A percentile compares a stretch with the other conserved stretches of the same genome.
Conservation (phyloP, 1,139 yeast genomes). For the Pichia sp. region DNA sequence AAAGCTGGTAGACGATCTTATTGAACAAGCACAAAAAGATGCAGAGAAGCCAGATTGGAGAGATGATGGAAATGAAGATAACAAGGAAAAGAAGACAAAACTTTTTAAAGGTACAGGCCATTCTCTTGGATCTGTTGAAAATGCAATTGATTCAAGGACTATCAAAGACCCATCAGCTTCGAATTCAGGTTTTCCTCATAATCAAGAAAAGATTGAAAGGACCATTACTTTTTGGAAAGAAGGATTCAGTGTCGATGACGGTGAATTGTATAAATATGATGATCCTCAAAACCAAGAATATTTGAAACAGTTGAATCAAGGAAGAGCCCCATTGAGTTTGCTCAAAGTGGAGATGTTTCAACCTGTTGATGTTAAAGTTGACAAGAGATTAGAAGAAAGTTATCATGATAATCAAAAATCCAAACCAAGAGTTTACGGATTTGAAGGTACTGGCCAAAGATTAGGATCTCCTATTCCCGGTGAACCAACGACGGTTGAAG, state of each 20-base stretch:
- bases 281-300: slow-evolving; percentile 79
- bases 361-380: slow-evolving; percentile 92
- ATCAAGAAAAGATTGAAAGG: slow-evolving; percentile 49
- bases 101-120: slow-evolving; percentile 68
- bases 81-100: slow-evolving; percentile 32
- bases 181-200: slow-evolving; percentile 22
- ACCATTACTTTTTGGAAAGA: slow-evolving; percentile 92
- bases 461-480: slow-evolving; percentile 88
- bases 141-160: slow-evolving; percentile 35
- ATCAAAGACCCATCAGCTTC: slow-evolving; percentile 17
- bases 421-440: slow-evolving; percentile 45
- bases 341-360: slow-evolving; percentile 84
- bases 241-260: slow-evolving; percentile 93
- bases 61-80: slow-evolving; percentile 20
- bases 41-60: slow-evolving; percentile 29
- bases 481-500: slow-evolving; percentile 29
- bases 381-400: slow-evolving; percentile 72
- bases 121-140: slow-evolving; percentile 58
- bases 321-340: slow-evolving; percentile 86
- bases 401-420: slow-evolving; percentile 64
- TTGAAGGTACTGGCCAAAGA: slow-evolving; percentile 77
- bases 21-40: slow-evolving; percentile 51
- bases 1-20: slow-evolving; percentile 43
- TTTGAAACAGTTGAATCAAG: slow-evolving; percentile 73
- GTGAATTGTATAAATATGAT: slow-evolving; percentile 76